Conservation (phyloP, 78 protist genomes). For the Dictyostelium discoideum region DNA sequence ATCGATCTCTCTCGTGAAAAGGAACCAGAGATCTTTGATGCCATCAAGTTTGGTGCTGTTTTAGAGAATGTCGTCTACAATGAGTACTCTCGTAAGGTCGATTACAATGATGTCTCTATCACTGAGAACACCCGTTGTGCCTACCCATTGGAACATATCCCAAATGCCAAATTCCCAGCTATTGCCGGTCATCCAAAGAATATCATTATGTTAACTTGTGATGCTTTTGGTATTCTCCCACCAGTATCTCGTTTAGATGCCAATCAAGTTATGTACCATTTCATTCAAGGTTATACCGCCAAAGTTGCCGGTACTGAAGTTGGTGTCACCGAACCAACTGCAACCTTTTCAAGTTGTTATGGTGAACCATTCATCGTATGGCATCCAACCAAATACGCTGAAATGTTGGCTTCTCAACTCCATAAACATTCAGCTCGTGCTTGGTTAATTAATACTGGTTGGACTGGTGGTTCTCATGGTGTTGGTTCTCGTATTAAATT, state of each 20-base stretch:
- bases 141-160: slow-evolving; percentile 96
- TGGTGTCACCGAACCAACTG: slow-evolving; percentile 96
- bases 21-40: slow-evolving; percentile 97
- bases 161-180: slow-evolving; percentile 91
- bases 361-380: slow-evolving; percentile 96
- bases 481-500: slow-evolving; percentile 91
- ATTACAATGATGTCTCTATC: slow-evolving; percentile 86
- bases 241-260: slow-evolving; percentile 94
- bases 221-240: slow-evolving; percentile 98
- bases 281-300: slow-evolving; percentile 98
- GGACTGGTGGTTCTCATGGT: slow-evolving; percentile 94
- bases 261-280: slow-evolving; percentile 96
- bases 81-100: slow-evolving; percentile 73
- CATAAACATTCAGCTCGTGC: slow-evolving; percentile 84
- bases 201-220: slow-evolving; percentile 97
- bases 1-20: slow-evolving; percentile 88
- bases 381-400: slow-evolving; percentile 97
- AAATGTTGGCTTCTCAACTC: slow-evolving; percentile 91
- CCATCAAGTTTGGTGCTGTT: slow-evolving; percentile 94
- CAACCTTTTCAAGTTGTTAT: slow-evolving; percentile 97
- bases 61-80: slow-evolving; percentile 95
- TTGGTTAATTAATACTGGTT: slow-evolving; percentile 97
- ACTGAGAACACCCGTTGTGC: slow-evolving; percentile 98
- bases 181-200: slow-evolving; percentile 93
- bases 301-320: slow-evolving; percentile 97